Conservation (phyloP, 2,329 filamentous ascomycete species). For the Alternaria sp. region DNA sequence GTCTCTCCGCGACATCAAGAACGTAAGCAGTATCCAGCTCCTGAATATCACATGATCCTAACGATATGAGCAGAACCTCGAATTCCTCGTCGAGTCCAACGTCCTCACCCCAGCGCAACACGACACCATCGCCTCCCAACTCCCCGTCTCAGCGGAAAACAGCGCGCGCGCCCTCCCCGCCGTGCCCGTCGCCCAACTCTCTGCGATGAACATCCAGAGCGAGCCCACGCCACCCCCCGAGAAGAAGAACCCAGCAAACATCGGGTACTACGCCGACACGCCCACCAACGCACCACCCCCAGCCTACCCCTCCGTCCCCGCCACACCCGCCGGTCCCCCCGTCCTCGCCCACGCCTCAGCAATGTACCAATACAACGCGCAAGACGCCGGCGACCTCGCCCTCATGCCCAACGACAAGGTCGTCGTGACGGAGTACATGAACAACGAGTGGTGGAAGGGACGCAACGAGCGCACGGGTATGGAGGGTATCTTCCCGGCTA, state of each 20-base stretch:
- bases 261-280: slow-evolving; percentile 50
- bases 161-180: slow-evolving; percentile 53
- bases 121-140: slow-evolving; percentile 73
- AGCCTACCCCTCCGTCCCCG: slow-evolving; percentile 54
- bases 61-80: slow-evolving; percentile 77
- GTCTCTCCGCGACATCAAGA: slow-evolving; percentile 86
- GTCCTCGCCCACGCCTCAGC: slow-evolving; percentile 77
- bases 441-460: slow-evolving; percentile 96
- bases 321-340: slow-evolving; percentile 56
- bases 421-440: slow-evolving; percentile 89
- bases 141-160: slow-evolving; percentile 76
- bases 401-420: slow-evolving; percentile 83
- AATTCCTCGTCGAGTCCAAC: slow-evolving; percentile 82
- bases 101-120: slow-evolving; percentile 78
- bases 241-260: slow-evolving; percentile 47
- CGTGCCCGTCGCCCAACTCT: slow-evolving; percentile 43
- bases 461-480: slow-evolving; percentile 80
- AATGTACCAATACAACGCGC: slow-evolving; percentile 81
- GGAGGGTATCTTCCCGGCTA: slow-evolving; percentile 94
- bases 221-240: slow-evolving; percentile 40
- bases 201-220: slow-evolving; percentile 40
- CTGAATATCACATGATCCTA: neutral
- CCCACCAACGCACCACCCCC: slow-evolving; percentile 53
- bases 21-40: slow-evolving; percentile 60
- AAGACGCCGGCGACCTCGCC: slow-evolving; percentile 81